Conservation (phyloP, 2,329 filamentous ascomycete species). For the Ophiocordyceps unilateralis region DNA sequence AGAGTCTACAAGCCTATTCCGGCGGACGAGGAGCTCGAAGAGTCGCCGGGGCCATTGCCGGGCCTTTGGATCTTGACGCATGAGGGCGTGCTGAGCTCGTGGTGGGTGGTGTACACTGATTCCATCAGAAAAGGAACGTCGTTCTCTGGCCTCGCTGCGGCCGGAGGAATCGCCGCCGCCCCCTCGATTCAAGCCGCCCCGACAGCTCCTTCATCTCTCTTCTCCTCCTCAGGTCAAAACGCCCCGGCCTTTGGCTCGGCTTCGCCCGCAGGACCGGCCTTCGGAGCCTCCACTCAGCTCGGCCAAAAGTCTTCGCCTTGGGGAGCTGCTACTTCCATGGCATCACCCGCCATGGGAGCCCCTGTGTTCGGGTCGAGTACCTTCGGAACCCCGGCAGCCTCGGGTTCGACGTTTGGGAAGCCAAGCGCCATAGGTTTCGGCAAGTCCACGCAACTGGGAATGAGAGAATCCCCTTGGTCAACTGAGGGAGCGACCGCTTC, state of each 20-base stretch:
- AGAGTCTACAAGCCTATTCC: slow-evolving; percentile 64
- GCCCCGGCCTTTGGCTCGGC: slow-evolving; percentile 24
- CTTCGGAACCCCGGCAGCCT: slow-evolving; percentile 22
- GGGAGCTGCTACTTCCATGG: slow-evolving; percentile 18
- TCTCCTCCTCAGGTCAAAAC: slow-evolving; percentile 7
- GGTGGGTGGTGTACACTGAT: slow-evolving; percentile 87
- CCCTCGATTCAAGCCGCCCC: slow-evolving; percentile 12
- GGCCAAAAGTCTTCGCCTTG: slow-evolving; percentile 36
- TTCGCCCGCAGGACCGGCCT: slow-evolving; percentile 20
- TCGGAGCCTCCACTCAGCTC: slow-evolving; percentile 29
- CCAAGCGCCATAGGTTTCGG: slow-evolving; percentile 34
- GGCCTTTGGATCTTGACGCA: slow-evolving; percentile 75
- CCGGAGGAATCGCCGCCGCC: slow-evolving; percentile 16
- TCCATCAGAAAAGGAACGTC: slow-evolving; percentile 58
- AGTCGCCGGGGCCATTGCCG: slow-evolving; percentile 67
- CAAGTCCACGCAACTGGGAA: slow-evolving; percentile 28
- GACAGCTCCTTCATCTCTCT: slow-evolving; percentile 14
- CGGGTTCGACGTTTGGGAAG: slow-evolving; percentile 30
- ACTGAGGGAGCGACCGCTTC: slow-evolving; percentile 15
- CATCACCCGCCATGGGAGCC: slow-evolving; percentile 14
- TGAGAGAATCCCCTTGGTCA: slow-evolving; percentile 37
- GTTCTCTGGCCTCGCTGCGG: slow-evolving; percentile 51
- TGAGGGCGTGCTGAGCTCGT: slow-evolving; percentile 67
- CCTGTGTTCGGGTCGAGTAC: slow-evolving; percentile 25
- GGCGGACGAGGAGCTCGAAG: slow-evolving; percentile 56